Percentiles rank a stretch among this genome's conserved stretches.
Conservation (phyloP, 371 early-diverging fungal genomes). For the Mucor lusitanicus region DNA sequence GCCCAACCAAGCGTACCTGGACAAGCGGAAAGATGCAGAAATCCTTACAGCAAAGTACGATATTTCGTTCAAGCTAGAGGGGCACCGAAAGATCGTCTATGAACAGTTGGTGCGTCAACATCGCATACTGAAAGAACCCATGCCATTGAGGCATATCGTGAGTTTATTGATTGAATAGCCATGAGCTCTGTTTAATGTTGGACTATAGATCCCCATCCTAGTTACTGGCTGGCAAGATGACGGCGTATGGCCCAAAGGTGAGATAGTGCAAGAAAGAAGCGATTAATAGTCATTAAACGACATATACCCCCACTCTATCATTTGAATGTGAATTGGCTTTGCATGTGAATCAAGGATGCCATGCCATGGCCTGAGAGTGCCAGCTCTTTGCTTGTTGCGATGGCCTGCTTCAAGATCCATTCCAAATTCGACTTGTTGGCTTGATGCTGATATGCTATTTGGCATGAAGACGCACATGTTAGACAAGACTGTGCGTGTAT, state of each 20-base stretch:
- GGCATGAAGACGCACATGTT: no score
- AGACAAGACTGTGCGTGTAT: not conserved
- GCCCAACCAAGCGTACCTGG: constrained; percentile 10
- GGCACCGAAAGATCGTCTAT: constrained; percentile 10
- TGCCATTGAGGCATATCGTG: constrained; percentile 22
- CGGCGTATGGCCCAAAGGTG: constrained; percentile 47
- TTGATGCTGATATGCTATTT: constrained; percentile 28
- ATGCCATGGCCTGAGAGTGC: constrained; percentile 34
- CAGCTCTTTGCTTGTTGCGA: constrained; percentile 34
- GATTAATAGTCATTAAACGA: constrained; percentile 3
- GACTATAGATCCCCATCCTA: constrained; percentile 31
- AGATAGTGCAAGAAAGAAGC: constrained; percentile 22
- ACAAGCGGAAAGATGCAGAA: not conserved
- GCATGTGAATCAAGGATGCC: constrained; percentile 31
- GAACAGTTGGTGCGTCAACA: constrained; percentile 13
- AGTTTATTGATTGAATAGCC: constrained; percentile 1
- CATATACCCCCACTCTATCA: constrained; percentile 10
- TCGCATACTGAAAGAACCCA: constrained; percentile 12
- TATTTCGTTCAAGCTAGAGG: constrained; percentile 1
- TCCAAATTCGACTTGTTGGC: constrained; percentile 39
- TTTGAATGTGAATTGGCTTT: constrained; percentile 3
- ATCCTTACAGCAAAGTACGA: not conserved
- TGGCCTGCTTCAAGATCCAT: constrained; percentile 37
- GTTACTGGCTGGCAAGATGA: constrained; percentile 44
- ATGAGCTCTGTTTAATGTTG: not conserved